Evolutionary conservation across 768 basidiomycete genomes (phyloP).

Genomic region (Termitomyces sp.): DNA sequence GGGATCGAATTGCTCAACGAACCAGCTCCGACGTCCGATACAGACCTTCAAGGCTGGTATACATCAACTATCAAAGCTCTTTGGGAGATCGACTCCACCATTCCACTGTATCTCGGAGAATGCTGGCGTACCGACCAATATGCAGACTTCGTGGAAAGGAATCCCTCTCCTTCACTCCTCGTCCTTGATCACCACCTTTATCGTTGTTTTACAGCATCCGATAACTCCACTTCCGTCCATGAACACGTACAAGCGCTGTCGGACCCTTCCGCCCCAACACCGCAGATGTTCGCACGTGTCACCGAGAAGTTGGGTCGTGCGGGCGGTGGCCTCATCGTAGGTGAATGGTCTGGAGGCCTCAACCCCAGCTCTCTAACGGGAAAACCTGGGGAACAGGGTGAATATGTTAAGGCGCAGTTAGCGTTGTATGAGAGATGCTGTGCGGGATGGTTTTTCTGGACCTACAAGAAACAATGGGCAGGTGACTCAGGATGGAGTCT

Average conservation of each 20-base stretch:
- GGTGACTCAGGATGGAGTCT: conserved; percentile 78
- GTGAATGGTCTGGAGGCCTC: conserved; percentile 78
- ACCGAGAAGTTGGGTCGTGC: conserved; percentile 29
- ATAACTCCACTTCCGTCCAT: conserved; percentile 48
- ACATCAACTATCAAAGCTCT: conserved; percentile 48
- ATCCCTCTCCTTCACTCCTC: conserved; percentile 30
- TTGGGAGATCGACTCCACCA: conserved; percentile 42
- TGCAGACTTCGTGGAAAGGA: conserved; percentile 44
- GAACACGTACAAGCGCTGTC: conserved; percentile 50
- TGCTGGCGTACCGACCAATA: conserved; percentile 72
- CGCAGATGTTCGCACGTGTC: conserved; percentile 31
- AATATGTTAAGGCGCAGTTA: conserved; percentile 62
- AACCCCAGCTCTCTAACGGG: conserved; percentile 56
- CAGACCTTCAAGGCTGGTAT: conserved; percentile 63
- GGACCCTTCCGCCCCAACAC: conserved; percentile 35
- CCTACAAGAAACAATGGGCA: conserved; percentile 63
- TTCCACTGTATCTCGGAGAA: conserved; percentile 75
- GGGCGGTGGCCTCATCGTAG: conserved; percentile 53
- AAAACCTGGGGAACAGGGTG: conserved; percentile 31
- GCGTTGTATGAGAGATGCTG: conserved; percentile 59
- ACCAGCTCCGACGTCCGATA: conserved; percentile 47
- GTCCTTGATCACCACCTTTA: conserved; percentile 84
- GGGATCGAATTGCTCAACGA: conserved; percentile 63
- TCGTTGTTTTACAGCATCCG: conserved; percentile 67
- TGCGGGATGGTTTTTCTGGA: conserved; percentile 85